A percentile compares a stretch with the other conserved stretches of the same genome.
These are phyloP conservation scores for Erysimum pusillum DNA, from an alignment of 441 rosid species.

Conservation along the genomic window DNA sequence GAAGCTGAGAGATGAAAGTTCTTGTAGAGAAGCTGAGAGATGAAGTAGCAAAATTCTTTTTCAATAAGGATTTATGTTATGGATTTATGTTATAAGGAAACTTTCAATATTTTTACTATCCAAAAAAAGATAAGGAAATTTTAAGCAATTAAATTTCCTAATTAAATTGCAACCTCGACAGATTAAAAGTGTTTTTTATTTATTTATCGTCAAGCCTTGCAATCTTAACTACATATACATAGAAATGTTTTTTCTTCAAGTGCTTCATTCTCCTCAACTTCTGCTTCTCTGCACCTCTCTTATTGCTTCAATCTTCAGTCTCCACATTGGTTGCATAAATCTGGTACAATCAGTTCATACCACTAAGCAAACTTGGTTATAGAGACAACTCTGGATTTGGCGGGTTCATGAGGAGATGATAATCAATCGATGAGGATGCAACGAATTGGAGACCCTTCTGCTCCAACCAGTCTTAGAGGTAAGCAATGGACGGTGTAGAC, in stretches of 20 bases:
- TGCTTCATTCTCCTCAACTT: conserved; percentile 29
- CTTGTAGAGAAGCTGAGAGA: not conserved
- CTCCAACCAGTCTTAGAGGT: conserved; percentile 62
- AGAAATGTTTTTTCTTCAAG: not conserved
- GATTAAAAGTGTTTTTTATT: no score
- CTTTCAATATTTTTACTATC: no score
- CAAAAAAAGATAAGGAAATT: no score
- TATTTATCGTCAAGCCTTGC: no score
- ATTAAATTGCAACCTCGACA: no score
- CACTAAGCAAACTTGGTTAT: not conserved
- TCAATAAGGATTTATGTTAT: no score
- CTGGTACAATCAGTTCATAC: not conserved
- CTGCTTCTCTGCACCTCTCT: conserved; percentile 26
- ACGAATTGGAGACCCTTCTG: conserved; percentile 68
- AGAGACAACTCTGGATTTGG: not conserved
- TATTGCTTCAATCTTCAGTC: conserved; percentile 19
- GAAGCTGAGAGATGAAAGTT: not conserved
- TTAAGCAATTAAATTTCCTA: no score
- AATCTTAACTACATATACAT: not conserved
- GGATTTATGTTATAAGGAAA: no score
- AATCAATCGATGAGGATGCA: conserved; percentile 65
- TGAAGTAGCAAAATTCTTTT: no score
- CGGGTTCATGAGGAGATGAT: not conserved
- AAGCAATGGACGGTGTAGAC: conserved; percentile 63
- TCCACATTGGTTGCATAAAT: conserved; percentile 11